Evolutionary conservation across 1,284 basidiomycete genomes (phyloP), one percentile per base, ranked within the genome.

Genomic region (Ceratorhiza oryzae-sativae): DNA sequence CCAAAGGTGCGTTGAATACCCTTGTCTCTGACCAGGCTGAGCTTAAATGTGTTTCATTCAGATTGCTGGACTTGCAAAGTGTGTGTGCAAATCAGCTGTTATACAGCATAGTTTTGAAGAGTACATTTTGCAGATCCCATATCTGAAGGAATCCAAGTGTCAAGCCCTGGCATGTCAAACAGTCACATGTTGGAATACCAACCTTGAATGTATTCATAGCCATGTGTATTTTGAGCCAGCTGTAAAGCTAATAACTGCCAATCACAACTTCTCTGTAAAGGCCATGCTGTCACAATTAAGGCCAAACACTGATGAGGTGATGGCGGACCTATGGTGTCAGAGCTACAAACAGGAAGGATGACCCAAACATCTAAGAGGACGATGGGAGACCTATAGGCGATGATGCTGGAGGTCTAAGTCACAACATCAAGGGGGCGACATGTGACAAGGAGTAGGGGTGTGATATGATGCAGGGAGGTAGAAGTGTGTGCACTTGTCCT

Each of bases 141-240:
- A 4, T 8, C 58, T 60, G 2, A 60, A n/a, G 8, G 2, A n/a
- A 2, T 60, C 58, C 1, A 1, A 25, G 23, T 3, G 23, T 8
- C 32, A 10, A 10, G 41, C 34, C 13, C 34, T 60, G n/a, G 58
- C 34, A 10, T 39, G 58, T 25, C 36, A n/a, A 5, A 36, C 42
- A 20, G 34, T n/a, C 18, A 60, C 58, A 12, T 39, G 41, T 15
- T 60, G 58, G 58, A 60, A 60, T 25, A 60, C n/a, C n/a, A 39
- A 60, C 10, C 15, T 42, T 9, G 36, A 41, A 13, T 41, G 34
- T 23, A 18, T 60, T 12, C 13, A 23, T 15, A 60, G 58, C 34
- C 58, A 60, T 42, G 58, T 60, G 3, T 25, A 45, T 18, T 42
- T 60, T 4, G 3, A 36, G 10, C 58, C 58, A 36, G 58, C 58